Base-by-base conservation (phyloP, 768 basidiomycete species). In the Rhodotorula graminis region DNA sequence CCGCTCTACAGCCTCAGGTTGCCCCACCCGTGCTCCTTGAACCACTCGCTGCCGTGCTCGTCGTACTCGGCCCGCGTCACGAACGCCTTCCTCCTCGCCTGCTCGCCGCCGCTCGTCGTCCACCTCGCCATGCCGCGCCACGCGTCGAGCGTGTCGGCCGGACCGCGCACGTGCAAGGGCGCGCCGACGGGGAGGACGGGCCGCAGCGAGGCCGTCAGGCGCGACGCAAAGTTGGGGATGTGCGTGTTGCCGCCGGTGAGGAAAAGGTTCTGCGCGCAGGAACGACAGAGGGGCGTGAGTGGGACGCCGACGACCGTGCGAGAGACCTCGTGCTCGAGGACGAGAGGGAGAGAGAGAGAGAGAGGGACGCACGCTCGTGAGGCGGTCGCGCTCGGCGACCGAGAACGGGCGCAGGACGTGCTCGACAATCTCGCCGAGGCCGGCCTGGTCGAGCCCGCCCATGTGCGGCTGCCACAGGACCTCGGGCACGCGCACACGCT, bases 401-500 rank as follows among this genome's bases (percentile, higher is more conserved):
- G 85, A 81, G 82, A 93, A 92, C 64, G 88, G 83, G 57, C 86
- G 84, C 64, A 99, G 84, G 59, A 97, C 85, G 79, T 87, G 90
- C 77, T 91, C 92, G 27, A 93, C 82, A 6, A 97, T 87, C 81
- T 99, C 96, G n/a, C 89, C 90, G 16, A 99, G 81, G 0, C 96
- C 96, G 0, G 96, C 95, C 21, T 89, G 91, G 80, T 98, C 96
- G 27, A 95, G 84, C 3, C 96, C 95, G 4, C 92, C 94, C 87
- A 96, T 93, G n/a, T 83, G 84, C 0, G 95, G 95, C 40, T 90
- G 88, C 82, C 95, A 96, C 84, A 89, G 93, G 1, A 92, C 87
- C 82, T 98, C 96, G 74, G 90, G 91, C 15, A 90, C 92, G 50
- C 94, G 85, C 85, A 90, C 92, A 53, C 93, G 84, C 82, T 98